These are phyloP conservation scores for Cyberlindnera mrakii DNA, from an alignment of 805 yeast genomes.

Conservation along the genomic window DNA sequence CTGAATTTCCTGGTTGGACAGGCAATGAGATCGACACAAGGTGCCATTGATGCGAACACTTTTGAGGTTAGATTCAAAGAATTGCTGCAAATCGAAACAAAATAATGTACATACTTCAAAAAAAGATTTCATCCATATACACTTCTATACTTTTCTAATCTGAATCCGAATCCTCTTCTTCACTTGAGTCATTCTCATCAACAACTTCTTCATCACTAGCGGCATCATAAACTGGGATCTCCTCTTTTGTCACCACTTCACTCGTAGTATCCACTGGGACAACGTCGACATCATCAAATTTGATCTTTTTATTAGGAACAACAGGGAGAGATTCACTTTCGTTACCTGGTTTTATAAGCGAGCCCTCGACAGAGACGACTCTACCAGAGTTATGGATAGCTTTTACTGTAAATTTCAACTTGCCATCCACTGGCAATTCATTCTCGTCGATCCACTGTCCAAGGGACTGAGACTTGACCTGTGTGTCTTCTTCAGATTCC, in stretches of 20 bases:
- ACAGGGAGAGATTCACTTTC: constrained; percentile 53
- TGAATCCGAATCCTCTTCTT: constrained; percentile 22
- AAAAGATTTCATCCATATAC: neutral
- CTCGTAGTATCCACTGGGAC: constrained; percentile 13
- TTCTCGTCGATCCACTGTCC: constrained; percentile 86
- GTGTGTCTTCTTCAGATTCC: constrained; percentile 19
- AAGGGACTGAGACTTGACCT: constrained; percentile 26
- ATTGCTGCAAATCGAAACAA: constrained; percentile 4
- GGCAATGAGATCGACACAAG: constrained; percentile 77
- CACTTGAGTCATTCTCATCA: constrained; percentile 24
- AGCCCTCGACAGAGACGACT: constrained; percentile 85
- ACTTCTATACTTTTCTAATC: constrained; percentile 8
- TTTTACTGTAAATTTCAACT: constrained; percentile 68
- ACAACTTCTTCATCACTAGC: constrained; percentile 20
- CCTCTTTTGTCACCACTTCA: constrained; percentile 9
- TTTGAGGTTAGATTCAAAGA: constrained; percentile 30
- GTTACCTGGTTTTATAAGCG: constrained; percentile 39
- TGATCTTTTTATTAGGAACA: constrained; percentile 40
- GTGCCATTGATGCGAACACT: constrained; percentile 36
- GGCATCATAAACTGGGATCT: constrained; percentile 15
- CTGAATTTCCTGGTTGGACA: constrained; percentile 77
- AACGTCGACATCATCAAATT: constrained; percentile 40
- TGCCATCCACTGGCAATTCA: constrained; percentile 76
- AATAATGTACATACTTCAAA: constrained; percentile 1
- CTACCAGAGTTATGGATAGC: constrained; percentile 70